Evolutionary conservation across 805 yeast species (phyloP).

Genomic region (Candida berthetii): DNA sequence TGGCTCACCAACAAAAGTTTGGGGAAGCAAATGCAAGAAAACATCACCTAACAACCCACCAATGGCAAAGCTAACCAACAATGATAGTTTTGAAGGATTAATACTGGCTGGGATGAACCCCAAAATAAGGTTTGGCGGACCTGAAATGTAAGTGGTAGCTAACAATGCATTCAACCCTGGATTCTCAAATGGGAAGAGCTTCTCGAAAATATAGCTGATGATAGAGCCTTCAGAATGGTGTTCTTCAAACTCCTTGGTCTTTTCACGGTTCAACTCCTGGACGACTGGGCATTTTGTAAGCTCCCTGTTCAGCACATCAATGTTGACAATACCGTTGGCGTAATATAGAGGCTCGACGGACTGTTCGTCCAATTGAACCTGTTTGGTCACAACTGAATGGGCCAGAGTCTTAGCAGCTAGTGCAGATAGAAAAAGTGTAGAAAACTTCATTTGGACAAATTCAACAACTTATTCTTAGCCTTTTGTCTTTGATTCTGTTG

Average conservation of each 20-base stretch:
- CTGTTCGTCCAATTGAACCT: not conserved
- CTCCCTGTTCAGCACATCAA: constrained; percentile 25
- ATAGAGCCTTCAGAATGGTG: constrained; percentile 16
- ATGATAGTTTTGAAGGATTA: constrained; percentile 40
- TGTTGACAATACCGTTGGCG: constrained; percentile 36
- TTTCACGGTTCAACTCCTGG: constrained; percentile 27
- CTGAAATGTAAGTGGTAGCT: constrained; percentile 59
- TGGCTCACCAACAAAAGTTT: constrained; percentile 51
- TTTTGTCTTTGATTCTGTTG: too few relatives aligned
- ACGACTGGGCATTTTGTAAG: constrained; percentile 33
- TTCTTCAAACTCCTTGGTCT: constrained; percentile 15
- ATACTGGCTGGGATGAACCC: constrained; percentile 53
- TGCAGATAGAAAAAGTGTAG: not conserved
- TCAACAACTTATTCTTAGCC: too few relatives aligned
- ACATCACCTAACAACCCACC: constrained; percentile 77
- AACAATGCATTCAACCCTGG: constrained; percentile 57
- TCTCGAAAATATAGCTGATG: constrained; percentile 33
- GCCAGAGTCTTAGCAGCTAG: constrained; percentile 1
- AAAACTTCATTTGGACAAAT: too few relatives aligned
- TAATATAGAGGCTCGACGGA: constrained; percentile 16
- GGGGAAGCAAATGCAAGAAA: constrained; percentile 67
- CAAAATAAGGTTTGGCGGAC: constrained; percentile 55
- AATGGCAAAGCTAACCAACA: constrained; percentile 64
- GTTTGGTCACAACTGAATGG: too few relatives aligned
- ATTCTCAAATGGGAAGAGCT: constrained; percentile 41